phyloP scores from a whole-genome alignment of 73 alveolate genomes.

The Paramecium bursaria region DNA sequence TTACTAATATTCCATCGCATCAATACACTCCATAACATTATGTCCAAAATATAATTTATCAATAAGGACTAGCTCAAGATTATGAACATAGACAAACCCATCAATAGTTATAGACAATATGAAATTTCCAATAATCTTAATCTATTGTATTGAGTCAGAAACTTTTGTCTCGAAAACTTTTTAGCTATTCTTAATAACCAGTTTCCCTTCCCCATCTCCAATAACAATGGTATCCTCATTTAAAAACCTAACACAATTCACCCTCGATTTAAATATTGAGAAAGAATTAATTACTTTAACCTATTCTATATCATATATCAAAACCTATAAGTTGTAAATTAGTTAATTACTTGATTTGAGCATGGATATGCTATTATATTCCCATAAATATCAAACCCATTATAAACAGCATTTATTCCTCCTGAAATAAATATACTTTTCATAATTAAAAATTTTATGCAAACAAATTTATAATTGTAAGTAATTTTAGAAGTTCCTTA shows the following conservation, averaged over 20 bases:
- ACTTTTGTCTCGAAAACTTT: background rate
- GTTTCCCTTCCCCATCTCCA: slow-evolving; percentile 52
- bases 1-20: slow-evolving; percentile 26
- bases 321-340: slow-evolving; percentile 26
- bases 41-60: slow-evolving; percentile 1
- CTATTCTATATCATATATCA: slow-evolving; percentile 10
- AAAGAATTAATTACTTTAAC: slow-evolving; percentile 5
- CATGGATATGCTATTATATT: slow-evolving; percentile 43
- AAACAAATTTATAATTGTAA: background rate
- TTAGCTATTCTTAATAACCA: background rate
- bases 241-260: slow-evolving; percentile 45
- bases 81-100: slow-evolving; percentile 13
- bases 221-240: slow-evolving; percentile 13
- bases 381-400: slow-evolving; percentile 35
- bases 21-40: slow-evolving; percentile 53
- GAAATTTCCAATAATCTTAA: slow-evolving; percentile 27
- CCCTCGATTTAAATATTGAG: slow-evolving; percentile 23
- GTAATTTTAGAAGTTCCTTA: slow-evolving; percentile 49
- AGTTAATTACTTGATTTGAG: background rate
- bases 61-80: background rate
- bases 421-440: slow-evolving; percentile 49
- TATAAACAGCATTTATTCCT: slow-evolving; percentile 28
- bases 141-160: background rate
- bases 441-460: slow-evolving; percentile 39
- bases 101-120: slow-evolving; percentile 10